These are phyloP conservation scores for Eugenia klotzschiana DNA, from an alignment of 441 rosid genomes.

Conservation along the genomic window DNA sequence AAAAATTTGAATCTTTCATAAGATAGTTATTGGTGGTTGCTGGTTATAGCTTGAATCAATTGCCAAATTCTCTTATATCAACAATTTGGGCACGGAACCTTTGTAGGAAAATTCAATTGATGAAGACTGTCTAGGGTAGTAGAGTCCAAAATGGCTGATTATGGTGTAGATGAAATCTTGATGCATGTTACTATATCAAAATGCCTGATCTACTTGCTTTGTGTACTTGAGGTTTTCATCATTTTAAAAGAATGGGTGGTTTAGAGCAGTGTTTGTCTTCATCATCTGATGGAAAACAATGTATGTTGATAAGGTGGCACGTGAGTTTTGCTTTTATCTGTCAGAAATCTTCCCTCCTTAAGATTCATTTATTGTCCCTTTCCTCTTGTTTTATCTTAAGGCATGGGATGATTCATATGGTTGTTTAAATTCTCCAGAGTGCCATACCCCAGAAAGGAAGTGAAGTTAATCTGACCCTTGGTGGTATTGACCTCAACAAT, in stretches of 20 bases:
- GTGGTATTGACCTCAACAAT: slow-evolving; percentile 99
- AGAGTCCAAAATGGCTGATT: background rate
- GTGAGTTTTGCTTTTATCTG: background rate
- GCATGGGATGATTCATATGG: slow-evolving; percentile 7
- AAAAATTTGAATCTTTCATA: background rate
- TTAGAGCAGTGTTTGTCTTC: background rate
- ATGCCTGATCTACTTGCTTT: background rate
- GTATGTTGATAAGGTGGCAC: background rate
- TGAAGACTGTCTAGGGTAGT: background rate
- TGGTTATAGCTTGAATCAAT: background rate
- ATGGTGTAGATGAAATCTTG: background rate
- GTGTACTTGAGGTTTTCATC: background rate
- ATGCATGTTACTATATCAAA: background rate
- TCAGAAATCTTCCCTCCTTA: background rate
- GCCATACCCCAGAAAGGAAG: slow-evolving; percentile 67
- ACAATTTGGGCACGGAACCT: background rate
- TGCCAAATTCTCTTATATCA: background rate
- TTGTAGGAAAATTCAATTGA: background rate
- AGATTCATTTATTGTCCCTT: background rate
- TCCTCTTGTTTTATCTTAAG: background rate
- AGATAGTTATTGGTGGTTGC: background rate
- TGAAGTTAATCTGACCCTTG: slow-evolving; percentile 94
- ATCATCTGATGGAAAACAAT: background rate
- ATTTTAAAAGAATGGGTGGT: background rate
- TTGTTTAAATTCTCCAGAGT: slow-evolving; percentile 39